phyloP scores from a whole-genome alignment of 1,139 yeast genomes.

The Suhomyces atakaporum region DNA sequence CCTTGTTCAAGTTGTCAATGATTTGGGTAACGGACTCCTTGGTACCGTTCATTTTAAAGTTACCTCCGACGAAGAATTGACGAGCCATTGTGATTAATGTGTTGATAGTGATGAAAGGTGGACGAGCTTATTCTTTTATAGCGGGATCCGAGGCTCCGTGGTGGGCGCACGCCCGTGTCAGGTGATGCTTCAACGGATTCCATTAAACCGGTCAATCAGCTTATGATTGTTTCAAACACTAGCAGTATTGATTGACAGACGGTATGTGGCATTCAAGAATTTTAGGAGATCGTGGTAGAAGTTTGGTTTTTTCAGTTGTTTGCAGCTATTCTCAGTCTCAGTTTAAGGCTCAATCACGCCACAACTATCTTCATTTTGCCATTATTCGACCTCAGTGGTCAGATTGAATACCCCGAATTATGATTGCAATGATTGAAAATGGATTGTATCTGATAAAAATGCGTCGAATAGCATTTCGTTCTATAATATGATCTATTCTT shows the following conservation, averaged over 20 bases:
- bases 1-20: slow-evolving; percentile 77
- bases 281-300: too few species aligned
- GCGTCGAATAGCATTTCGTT: too few species aligned
- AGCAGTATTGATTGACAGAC: not conserved
- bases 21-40: slow-evolving; percentile 80
- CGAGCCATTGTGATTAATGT: slow-evolving; percentile 60
- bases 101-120: slow-evolving; percentile 1
- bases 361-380: too few species aligned
- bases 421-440: too few species aligned
- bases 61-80: slow-evolving; percentile 96
- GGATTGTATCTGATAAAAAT: too few species aligned
- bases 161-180: slow-evolving; percentile 6
- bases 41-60: slow-evolving; percentile 98
- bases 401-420: too few species aligned
- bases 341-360: too few species aligned
- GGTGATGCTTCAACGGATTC: slow-evolving; percentile 1
- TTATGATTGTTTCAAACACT: not conserved
- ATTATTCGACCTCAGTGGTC: too few species aligned
- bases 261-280: too few species aligned
- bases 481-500: too few species aligned
- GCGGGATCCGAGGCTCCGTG: slow-evolving; percentile 13
- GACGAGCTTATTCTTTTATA: slow-evolving; percentile 10
- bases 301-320: too few species aligned
- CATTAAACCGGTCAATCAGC: not conserved
- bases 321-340: too few species aligned